Base-by-base conservation (phyloP, 495 filamentous ascomycete genomes). In the Trichoderma reesei region DNA sequence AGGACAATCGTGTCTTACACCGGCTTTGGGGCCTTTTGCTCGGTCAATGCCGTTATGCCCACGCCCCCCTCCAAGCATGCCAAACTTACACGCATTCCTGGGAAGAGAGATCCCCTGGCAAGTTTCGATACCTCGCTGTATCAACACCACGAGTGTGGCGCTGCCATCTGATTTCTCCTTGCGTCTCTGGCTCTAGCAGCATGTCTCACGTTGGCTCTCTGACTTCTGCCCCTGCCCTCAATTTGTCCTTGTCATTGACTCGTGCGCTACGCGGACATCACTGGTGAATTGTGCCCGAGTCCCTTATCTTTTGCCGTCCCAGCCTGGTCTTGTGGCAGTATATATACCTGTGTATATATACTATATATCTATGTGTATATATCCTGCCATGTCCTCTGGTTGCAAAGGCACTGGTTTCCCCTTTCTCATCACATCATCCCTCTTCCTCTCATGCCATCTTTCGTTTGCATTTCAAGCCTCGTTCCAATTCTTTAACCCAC, bases 121-220 rank as follows among this genome's bases (percentile, higher is more conserved):
- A 39, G 13, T 10, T 56, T 11, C 20, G 51, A 56, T 56, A 56
- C 34, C 51, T 56, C 31, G 9, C 51, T 31, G 48, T 56, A 36
- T 31, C 51, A 34, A 56, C 51, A 34, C 51, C 51, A 56, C 51
- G 51, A 56, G 51, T 56, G 51, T 56, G 51, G 51, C 51, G 51
- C 26, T 33, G 51, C 51, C 51, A 34, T 56, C 51, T 56, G 51
- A 56, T 56, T 26, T 31, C 51, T 56, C 51, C 51, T 56, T 34
- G 51, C 51, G 14, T 56, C 31, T 56, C 51, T 34, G 20, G 26
- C 26, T 26, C 38, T 9, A 46, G 42, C 5, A 16, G 51, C 51
- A 33, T 56, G 51, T 56, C 51, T 56, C 11, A 34, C 51, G 42
- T 33, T 14, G 26, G 26, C 4, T 11, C 51, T 34, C 18, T 26